Conservation (phyloP, 2,329 filamentous ascomycete species). For the Claviceps sp. region DNA sequence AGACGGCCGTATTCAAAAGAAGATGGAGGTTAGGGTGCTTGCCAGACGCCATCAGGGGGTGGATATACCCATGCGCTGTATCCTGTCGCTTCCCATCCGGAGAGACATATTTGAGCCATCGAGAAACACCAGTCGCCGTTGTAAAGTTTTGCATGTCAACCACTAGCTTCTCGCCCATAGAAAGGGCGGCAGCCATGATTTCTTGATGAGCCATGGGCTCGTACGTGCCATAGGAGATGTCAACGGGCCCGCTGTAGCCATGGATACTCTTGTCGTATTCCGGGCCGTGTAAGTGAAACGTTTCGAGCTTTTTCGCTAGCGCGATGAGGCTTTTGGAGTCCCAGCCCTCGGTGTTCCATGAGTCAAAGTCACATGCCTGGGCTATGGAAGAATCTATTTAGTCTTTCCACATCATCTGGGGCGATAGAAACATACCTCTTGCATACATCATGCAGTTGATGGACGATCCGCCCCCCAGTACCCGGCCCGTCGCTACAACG, state of each 20-base stretch:
- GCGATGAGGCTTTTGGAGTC: constrained; percentile 18
- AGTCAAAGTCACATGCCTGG: constrained; percentile 19
- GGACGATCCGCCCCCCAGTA: constrained; percentile 19
- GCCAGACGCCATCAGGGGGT: constrained; percentile 16
- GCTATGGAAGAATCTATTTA: constrained; percentile 3
- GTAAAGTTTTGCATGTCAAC: constrained; percentile 40
- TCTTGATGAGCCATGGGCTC: constrained; percentile 25
- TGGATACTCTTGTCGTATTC: constrained; percentile 29
- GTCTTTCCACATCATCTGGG: background rate
- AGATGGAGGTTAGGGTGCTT: constrained; percentile 46
- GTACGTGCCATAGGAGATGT: constrained; percentile 38
- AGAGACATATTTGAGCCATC: constrained; percentile 26
- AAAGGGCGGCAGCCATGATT: constrained; percentile 32
- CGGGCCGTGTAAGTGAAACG: constrained; percentile 28
- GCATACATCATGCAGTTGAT: constrained; percentile 22
- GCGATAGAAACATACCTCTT: constrained; percentile 8
- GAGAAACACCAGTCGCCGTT: constrained; percentile 17
- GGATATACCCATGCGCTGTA: constrained; percentile 36
- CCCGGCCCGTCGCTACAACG: constrained; percentile 13
- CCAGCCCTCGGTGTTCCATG: constrained; percentile 23
- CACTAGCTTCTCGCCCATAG: constrained; percentile 28
- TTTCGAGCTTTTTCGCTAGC: constrained; percentile 35
- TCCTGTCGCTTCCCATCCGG: constrained; percentile 43
- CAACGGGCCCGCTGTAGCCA: constrained; percentile 40
- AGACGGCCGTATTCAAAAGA: constrained; percentile 41